Evolutionary conservation across 208 protist genomes (phyloP), one percentile per base, ranked within the genome.

Genomic region (Crithidia acanthocephali): DNA sequence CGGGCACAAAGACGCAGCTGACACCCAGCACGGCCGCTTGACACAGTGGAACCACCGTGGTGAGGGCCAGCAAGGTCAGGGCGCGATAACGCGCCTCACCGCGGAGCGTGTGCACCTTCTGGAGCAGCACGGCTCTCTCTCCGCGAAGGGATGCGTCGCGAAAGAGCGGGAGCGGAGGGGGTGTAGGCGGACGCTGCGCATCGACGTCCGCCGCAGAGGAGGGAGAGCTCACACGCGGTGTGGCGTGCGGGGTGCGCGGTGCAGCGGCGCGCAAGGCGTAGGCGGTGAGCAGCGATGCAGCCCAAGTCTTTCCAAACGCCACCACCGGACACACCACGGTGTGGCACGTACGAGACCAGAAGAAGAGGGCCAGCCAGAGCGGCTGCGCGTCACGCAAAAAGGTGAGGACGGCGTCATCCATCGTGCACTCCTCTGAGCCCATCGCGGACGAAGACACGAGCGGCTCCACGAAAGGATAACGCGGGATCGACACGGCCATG

Each of bases 321-420:
- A 45, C 28, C n/a, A 75, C 53, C 2, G 70, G 70, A 10, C 48
- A 61, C 23, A 60, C 23, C 20, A 61, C 48, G n/a, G 35, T 48
- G 61, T 75, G 70, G 44, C 70, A 75, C 52, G 57, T 33, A 16
- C 61, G 70, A 4, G 51, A 62, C 70, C 70, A 75, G 22, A 63
- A 63, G 27, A 75, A 68, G 18, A 75, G 56, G 10, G 70, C 70
- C 16, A 68, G 42, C 28, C 32, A 33, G 9, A 75, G 35, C 51
- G 70, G 70, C 32, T 60, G 16, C 6, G n/a, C 9, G 22, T 33
- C 32, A 10, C 30, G 51, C 23, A 75, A 23, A 25, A 64, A 32
- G 1, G 40, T 10, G 4, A 57, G 3, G 2, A 63, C 23, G 1
- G 32, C 51, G 25, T 75, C 70, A 32, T 75, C 70, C 30, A 42